Evolutionary conservation across 768 basidiomycete genomes (phyloP), one percentile per base, ranked within the genome.

Genomic region (Crucibulum laeve): DNA sequence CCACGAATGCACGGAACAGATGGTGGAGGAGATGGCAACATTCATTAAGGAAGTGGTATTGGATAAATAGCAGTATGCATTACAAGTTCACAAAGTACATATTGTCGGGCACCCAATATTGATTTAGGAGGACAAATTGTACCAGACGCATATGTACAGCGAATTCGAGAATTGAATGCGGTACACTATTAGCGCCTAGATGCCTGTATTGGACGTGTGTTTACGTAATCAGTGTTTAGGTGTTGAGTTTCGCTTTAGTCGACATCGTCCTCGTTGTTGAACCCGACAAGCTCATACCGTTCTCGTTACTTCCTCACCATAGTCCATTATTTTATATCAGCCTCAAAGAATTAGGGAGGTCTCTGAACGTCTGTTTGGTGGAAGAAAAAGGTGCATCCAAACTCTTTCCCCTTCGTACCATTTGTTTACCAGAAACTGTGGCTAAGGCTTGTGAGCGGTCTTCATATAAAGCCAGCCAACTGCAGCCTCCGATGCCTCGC

Each of bases 1-100:
- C 3, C 89, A 92, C 55, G 69, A 69, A 24, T 78, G 76, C 50
- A 81, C 83, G 4, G 60, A 65, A 4, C 63, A 65, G 45, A 91
- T 91, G 89, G 58, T 79, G 30, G 57, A 59, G 33, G 70, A 71
- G 49, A 64, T 70, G 35, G 69, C 63, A 1, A 40, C 36, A 6
- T 74, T 70, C 57, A 53, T 74, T 19, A 42, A 46, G 15, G 43
- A 54, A 26, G 47, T 50, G 41, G 38, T 59, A 49, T 48, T 37
- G 47, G 42, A 43, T 46, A 28, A 23, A 19, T 22, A 26, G 28
- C 38, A 46, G 35, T 50, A 42, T 38, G 38, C 36, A 43, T 37
- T 35, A 44, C 33, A 35, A n/a, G 30, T 42, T 55, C 53, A 57
- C 47, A 41, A 51, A 54, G 58, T 55, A 45, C 15, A 18, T 43